Base-by-base conservation (phyloP, 1,284 basidiomycete genomes). In the Tremellales sp. region DNA sequence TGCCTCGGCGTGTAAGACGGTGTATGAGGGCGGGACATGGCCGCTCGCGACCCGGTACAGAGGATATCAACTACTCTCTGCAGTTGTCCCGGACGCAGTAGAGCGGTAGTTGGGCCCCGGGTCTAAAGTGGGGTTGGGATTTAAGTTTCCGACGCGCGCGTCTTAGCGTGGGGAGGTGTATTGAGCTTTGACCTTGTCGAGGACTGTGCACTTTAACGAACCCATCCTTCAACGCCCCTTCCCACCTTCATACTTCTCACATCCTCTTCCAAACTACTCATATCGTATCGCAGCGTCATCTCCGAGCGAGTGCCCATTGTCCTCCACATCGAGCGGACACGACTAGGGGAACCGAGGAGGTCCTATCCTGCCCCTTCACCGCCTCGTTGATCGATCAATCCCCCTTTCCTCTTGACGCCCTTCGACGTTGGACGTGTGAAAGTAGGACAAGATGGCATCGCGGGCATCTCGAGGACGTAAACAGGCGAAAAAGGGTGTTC, bases 401-500 rank as follows among this genome's bases (percentile, higher is more conserved):
- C 45, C 23, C 42, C 44, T 40, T 33, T 39, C 31, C 21, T 10
- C 44, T 21, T 45, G n/a, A n/a, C 11, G 40, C 23, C 2, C 26
- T 35, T n/a, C 39, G 24, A n/a, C 39, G 36, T 3, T 12, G 24
- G 11, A n/a, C n/a, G n/a, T n/a, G n/a, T n/a, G n/a, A n/a, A 21
- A 27, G 6, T 29, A 23, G n/a, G n/a, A n/a, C 50, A 57, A 8
- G 3, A 72, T 73, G 64, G 59, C 64, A 15, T 67, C 87, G 63
- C 84, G 86, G 70, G 83, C 86, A 78, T 85, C 87, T 69, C 83
- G 87, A 74, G 86, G 85, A 55, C 70, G 77, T 41, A 94, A 92
- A 80, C 92, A 92, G 76, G 89, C 88, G 75, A 96, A 94, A 79
- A 94, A 94, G 82, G 90, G 90, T 75, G 87, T 94, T 48, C 91